These are phyloP conservation scores for Avena insularis DNA, from an alignment of 176 grass and related monocot species.

Conservation along the genomic window DNA sequence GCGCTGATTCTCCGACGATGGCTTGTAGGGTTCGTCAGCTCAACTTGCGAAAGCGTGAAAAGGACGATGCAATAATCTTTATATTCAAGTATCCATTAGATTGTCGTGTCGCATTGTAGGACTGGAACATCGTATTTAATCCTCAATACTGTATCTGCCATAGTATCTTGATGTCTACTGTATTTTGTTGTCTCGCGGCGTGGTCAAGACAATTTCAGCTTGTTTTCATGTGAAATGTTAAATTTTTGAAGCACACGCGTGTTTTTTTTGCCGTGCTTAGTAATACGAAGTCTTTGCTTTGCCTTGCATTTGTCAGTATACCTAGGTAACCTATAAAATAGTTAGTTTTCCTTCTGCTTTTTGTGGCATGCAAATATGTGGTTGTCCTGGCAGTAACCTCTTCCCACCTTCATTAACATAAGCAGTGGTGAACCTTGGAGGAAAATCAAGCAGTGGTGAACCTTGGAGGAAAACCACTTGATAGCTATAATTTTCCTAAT, in stretches of 20 bases:
- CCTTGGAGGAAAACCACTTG: too few species aligned
- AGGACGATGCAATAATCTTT: slow-evolving; percentile 49
- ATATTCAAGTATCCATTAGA: slow-evolving; percentile 44
- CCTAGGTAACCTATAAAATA: not conserved
- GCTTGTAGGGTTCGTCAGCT: slow-evolving; percentile 52
- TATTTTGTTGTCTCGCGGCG: slow-evolving; percentile 43
- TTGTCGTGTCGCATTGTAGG: slow-evolving; percentile 38
- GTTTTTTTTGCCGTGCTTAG: slow-evolving; percentile 31
- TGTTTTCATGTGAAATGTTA: slow-evolving; percentile 31
- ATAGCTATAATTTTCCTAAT: too few species aligned
- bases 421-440: too few species aligned
- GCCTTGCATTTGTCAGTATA: not conserved
- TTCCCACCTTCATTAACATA: not conserved
- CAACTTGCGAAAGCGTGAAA: slow-evolving; percentile 43
- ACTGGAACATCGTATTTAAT: slow-evolving; percentile 43
- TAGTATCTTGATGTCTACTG: slow-evolving; percentile 47
- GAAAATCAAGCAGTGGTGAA: too few species aligned
- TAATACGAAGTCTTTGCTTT: slow-evolving; percentile 5
- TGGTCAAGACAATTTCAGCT: slow-evolving; percentile 6
- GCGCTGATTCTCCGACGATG: slow-evolving; percentile 27
- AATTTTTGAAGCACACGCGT: slow-evolving; percentile 16
- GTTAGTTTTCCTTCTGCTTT: not conserved
- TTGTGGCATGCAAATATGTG: not conserved
- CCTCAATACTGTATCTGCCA: slow-evolving; percentile 47
- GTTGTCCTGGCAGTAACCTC: not conserved